These are phyloP conservation scores for Rhypophila decipiens DNA, from an alignment of 495 filamentous ascomycete genomes.

Conservation along the genomic window DNA sequence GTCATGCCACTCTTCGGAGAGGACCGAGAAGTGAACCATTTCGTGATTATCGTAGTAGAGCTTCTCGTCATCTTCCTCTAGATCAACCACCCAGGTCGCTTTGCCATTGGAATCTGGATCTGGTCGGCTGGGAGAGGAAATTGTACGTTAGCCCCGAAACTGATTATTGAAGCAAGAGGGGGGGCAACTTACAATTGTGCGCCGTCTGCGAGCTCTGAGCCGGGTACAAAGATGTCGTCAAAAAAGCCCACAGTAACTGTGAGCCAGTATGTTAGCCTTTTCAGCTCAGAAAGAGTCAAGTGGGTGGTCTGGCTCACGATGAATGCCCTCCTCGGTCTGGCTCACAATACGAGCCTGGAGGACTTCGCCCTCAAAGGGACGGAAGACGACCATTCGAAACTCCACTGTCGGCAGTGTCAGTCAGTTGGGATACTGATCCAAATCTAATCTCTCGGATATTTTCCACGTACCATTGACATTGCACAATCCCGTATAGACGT, in stretches of 20 bases:
- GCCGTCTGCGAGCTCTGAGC: conserved; percentile 60
- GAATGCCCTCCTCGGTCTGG: conserved; percentile 65
- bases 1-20: conserved; percentile 82
- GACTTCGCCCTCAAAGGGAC: conserved; percentile 89
- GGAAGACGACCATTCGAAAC: conserved; percentile 88
- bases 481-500: conserved; percentile 80
- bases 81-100: conserved; percentile 69
- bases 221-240: conserved; percentile 77
- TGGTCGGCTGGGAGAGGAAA: conserved; percentile 45
- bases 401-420: conserved; percentile 54
- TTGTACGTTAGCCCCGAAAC: not conserved
- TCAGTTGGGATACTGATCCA: not conserved
- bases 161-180: not conserved
- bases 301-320: conserved; percentile 43
- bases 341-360: conserved; percentile 72
- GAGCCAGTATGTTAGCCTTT: not conserved
- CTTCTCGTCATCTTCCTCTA: conserved; percentile 68
- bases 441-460: not conserved
- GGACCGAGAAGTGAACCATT: conserved; percentile 74
- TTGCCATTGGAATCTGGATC: too few species aligned
- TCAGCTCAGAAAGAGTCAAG: not conserved
- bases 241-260: conserved; percentile 83
- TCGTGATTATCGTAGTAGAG: conserved; percentile 87
- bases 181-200: conserved; percentile 58
- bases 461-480: conserved; percentile 73